A percentile compares a stretch with the other conserved stretches of the same genome.
Conservation (phyloP, 2,329 filamentous ascomycete genomes). For the Botrytis sinoallii region DNA sequence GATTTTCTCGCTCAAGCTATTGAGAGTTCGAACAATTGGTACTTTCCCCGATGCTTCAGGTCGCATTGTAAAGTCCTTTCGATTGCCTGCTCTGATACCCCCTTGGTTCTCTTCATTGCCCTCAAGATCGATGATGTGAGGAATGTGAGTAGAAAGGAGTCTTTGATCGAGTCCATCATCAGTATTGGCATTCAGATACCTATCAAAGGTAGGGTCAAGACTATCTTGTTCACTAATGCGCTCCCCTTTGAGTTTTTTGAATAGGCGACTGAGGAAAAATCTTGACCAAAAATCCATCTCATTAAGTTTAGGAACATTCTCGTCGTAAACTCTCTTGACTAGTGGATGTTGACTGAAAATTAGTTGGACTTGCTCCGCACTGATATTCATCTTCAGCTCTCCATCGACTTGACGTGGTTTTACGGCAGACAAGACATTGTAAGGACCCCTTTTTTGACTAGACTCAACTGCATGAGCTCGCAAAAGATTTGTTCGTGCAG, state of each 20-base stretch:
- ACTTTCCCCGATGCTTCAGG: conserved; percentile 71
- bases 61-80: conserved; percentile 86
- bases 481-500: conserved; percentile 77
- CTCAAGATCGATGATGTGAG: conserved; percentile 86
- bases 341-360: conserved; percentile 93
- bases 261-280: conserved; percentile 87
- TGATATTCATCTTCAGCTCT: conserved; percentile 77
- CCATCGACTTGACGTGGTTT: conserved; percentile 76
- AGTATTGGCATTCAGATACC: conserved; percentile 75
- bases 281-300: conserved; percentile 87
- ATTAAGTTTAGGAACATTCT: conserved; percentile 78
- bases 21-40: conserved; percentile 84
- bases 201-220: conserved; percentile 77
- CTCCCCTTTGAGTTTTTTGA: conserved; percentile 89
- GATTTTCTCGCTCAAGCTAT: conserved; percentile 88
- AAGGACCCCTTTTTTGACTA: conserved; percentile 80
- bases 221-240: conserved; percentile 75
- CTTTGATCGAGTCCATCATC: conserved; percentile 50
- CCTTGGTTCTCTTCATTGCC: conserved; percentile 95
- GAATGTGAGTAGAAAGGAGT: conserved; percentile 64
- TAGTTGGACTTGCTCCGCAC: conserved; percentile 85
- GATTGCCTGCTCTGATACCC: conserved; percentile 75
- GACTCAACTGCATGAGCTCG: conserved; percentile 88
- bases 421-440: conserved; percentile 89
- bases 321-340: conserved; percentile 86